These are phyloP conservation scores for Pythium brachiatum DNA, from an alignment of 352 stramenopile genomes.

Conservation along the genomic window DNA sequence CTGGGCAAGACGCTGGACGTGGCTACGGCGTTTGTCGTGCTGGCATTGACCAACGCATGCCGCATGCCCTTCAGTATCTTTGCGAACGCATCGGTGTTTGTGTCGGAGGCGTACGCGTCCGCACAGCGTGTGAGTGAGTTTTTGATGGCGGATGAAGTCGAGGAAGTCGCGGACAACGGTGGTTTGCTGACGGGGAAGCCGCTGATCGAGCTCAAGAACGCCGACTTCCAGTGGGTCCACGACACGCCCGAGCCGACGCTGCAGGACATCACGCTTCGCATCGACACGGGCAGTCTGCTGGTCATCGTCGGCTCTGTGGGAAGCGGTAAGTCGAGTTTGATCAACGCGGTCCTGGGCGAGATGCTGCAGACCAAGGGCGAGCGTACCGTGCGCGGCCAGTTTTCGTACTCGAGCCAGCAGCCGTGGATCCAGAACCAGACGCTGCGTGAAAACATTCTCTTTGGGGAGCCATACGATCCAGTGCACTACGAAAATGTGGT, in stretches of 20 bases:
- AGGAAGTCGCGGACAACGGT: conserved; percentile 6
- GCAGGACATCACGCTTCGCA: background rate
- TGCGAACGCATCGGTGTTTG: conserved; percentile 33
- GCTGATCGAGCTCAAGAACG: conserved; percentile 28
- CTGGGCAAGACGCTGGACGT: conserved; percentile 12
- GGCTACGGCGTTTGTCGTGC: conserved; percentile 30
- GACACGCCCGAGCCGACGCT: conserved; percentile 11
- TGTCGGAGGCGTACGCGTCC: conserved; percentile 28
- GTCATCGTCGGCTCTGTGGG: conserved; percentile 39
- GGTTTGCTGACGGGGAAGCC: conserved; percentile 9
- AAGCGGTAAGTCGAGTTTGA: conserved; percentile 36
- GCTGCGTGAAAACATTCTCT: conserved; percentile 33
- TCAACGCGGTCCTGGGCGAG: conserved; percentile 34
- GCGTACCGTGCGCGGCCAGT: conserved; percentile 9
- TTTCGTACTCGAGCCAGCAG: conserved; percentile 33
- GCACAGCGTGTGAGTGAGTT: conserved; percentile 33
- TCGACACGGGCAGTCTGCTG: conserved; percentile 29
- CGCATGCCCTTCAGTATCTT: conserved; percentile 38
- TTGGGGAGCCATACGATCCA: conserved; percentile 24
- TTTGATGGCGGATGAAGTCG: conserved; percentile 32
- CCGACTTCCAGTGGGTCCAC: conserved; percentile 36
- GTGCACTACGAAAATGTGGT: conserved; percentile 39
- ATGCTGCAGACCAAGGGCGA: conserved; percentile 15
- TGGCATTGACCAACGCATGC: conserved; percentile 35
- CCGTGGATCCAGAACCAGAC: conserved; percentile 36